phyloP scores from a whole-genome alignment of 768 basidiomycete species.

The Trametes meyenii region DNA sequence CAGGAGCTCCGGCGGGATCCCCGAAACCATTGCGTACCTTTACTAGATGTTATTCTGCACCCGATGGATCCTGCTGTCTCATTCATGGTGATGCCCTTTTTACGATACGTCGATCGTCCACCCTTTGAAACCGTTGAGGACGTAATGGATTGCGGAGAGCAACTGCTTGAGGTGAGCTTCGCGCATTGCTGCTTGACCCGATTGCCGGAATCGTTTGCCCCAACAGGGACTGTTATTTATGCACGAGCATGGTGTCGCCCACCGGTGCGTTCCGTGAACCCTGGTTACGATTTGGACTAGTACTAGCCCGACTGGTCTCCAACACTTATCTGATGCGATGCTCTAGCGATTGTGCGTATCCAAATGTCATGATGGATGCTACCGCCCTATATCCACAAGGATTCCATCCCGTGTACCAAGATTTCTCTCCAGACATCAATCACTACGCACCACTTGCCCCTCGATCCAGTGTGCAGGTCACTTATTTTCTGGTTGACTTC shows the following conservation, averaged over 20 bases:
- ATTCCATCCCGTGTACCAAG: conserved; percentile 22
- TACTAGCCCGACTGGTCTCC: too few relatives aligned
- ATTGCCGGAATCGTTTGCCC: background rate
- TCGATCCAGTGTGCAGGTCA: conserved; percentile 11
- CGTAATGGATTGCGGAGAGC: conserved; percentile 24
- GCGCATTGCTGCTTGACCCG: background rate
- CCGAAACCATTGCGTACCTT: conserved; percentile 29
- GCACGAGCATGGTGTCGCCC: conserved; percentile 27
- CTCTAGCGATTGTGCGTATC: conserved; percentile 26
- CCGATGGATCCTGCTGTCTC: background rate
- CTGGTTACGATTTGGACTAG: too few relatives aligned
- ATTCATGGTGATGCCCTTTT: conserved; percentile 30
- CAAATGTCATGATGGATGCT: conserved; percentile 33
- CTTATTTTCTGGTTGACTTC: conserved; percentile 34
- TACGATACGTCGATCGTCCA: conserved; percentile 21
- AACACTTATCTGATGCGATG: background rate
- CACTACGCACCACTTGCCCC: background rate
- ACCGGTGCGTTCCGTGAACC: conserved; percentile 16
- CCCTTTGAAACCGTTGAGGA: conserved; percentile 22
- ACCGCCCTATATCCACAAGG: conserved; percentile 25
- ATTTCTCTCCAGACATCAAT: background rate
- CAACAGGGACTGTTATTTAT: conserved; percentile 27
- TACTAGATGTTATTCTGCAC: conserved; percentile 23
- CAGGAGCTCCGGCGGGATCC: conserved; percentile 15
- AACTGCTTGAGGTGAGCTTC: conserved; percentile 26